phyloP scores from a whole-genome alignment of 1,284 basidiomycete species.

The Malassezia cuniculi region DNA sequence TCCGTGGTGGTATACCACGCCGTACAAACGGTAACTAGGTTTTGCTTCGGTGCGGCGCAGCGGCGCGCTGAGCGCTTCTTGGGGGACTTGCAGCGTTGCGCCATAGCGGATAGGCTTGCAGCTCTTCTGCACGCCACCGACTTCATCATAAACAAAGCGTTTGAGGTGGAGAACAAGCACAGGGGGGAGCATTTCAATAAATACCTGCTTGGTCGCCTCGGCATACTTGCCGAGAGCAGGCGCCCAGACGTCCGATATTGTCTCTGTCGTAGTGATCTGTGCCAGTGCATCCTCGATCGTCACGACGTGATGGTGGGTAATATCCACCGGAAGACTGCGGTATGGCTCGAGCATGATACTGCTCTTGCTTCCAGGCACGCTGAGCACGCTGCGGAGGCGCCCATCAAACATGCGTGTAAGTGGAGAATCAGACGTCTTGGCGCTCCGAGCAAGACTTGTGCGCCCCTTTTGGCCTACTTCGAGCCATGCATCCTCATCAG shows the following conservation, averaged over 20 bases:
- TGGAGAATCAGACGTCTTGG: constrained; percentile 68
- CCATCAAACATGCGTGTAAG: constrained; percentile 87
- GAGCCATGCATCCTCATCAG: constrained; percentile 55
- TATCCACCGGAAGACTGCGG: constrained; percentile 76
- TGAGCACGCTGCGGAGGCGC: constrained; percentile 74
- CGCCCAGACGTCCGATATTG: constrained; percentile 59
- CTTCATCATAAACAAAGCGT: constrained; percentile 76
- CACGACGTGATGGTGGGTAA: constrained; percentile 58
- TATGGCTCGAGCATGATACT: constrained; percentile 84
- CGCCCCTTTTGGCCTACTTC: constrained; percentile 86
- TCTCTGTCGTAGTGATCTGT: constrained; percentile 66
- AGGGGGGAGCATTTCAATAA: constrained; percentile 71
- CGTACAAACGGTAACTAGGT: constrained; percentile 70
- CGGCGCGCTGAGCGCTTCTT: constrained; percentile 23
- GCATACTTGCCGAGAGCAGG: constrained; percentile 47
- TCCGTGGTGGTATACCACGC: constrained; percentile 89
- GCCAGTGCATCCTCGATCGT: constrained; percentile 72
- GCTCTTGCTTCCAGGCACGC: constrained; percentile 66
- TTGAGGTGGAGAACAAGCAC: constrained; percentile 85
- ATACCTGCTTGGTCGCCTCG: constrained; percentile 75
- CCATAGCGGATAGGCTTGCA: constrained; percentile 69
- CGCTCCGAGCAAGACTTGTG: constrained; percentile 65
- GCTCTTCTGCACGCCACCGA: constrained; percentile 70
- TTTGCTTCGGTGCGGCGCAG: constrained; percentile 43
- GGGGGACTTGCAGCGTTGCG: constrained; percentile 60